phyloP scores from a whole-genome alignment of 495 filamentous ascomycete species.

The Terfezia boudieri region DNA sequence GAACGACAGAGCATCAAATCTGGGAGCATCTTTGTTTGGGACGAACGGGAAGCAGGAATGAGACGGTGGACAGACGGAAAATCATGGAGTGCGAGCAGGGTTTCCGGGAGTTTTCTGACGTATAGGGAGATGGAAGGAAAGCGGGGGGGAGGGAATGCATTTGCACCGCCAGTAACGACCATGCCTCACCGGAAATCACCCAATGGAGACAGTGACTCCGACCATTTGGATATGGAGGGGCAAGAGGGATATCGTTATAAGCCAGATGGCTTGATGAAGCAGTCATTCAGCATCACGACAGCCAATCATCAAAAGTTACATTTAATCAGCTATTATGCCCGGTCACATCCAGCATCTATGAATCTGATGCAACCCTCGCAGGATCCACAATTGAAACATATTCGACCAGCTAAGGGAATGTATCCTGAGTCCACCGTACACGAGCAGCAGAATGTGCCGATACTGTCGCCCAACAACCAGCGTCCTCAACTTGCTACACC shows the following conservation, averaged over 20 bases:
- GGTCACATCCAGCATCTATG: constrained; percentile 41
- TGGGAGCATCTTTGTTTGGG: constrained; percentile 96
- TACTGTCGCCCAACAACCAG: neutral
- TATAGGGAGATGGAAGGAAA: constrained; percentile 99
- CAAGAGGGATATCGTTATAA: constrained; percentile 96
- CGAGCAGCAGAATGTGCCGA: constrained; percentile 46
- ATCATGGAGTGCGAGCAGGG: constrained; percentile 94
- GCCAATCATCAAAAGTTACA: constrained; percentile 76
- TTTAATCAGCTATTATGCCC: constrained; percentile 87
- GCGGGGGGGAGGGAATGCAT: constrained; percentile 42
- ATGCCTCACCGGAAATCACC: constrained; percentile 47
- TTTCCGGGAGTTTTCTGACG: constrained; percentile 92
- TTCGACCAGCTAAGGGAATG: constrained; percentile 70
- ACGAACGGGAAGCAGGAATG: constrained; percentile 96
- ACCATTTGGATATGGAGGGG: constrained; percentile 59
- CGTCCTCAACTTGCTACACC: neutral
- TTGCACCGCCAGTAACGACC: constrained; percentile 29
- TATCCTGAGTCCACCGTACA: constrained; percentile 95
- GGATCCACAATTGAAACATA: constrained; percentile 60
- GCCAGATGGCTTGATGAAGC: constrained; percentile 92
- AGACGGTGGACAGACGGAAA: constrained; percentile 96
- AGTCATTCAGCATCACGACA: constrained; percentile 97
- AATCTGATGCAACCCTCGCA: constrained; percentile 55
- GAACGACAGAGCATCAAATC: constrained; percentile 85
- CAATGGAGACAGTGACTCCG: constrained; percentile 62